Evolutionary conservation across 2,329 filamentous ascomycete species (phyloP).

Genomic region (Fusarium sulawesiense): DNA sequence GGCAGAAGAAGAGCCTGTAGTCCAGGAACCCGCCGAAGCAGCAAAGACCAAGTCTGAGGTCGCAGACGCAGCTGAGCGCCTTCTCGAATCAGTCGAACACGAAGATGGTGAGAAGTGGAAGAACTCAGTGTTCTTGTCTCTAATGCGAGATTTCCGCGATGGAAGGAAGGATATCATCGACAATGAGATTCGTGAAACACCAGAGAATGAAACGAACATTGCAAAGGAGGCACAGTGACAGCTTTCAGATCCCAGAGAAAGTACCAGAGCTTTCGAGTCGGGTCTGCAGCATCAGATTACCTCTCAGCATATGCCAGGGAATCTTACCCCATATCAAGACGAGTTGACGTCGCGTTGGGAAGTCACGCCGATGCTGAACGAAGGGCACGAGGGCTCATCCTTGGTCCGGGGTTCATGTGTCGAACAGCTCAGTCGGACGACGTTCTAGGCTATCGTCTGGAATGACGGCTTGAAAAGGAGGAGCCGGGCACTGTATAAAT

Average conservation of each 20-base stretch:
- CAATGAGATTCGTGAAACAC: slow-evolving; percentile 54
- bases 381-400: background rate
- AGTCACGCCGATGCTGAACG: background rate
- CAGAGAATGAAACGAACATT: slow-evolving; percentile 22
- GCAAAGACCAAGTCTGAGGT: slow-evolving; percentile 52
- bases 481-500: too few relatives aligned
- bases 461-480: background rate
- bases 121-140: slow-evolving; percentile 57
- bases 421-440: slow-evolving; percentile 40
- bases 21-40: slow-evolving; percentile 28
- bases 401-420: slow-evolving; percentile 35
- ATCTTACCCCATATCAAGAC: slow-evolving; percentile 24
- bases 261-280: background rate
- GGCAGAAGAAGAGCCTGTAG: slow-evolving; percentile 27
- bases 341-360: slow-evolving; percentile 35
- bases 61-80: slow-evolving; percentile 56
- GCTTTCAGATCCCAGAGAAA: background rate
- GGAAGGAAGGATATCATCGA: slow-evolving; percentile 58
- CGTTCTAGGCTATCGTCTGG: slow-evolving; percentile 29
- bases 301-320: background rate
- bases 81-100: slow-evolving; percentile 58
- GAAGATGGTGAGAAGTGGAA: slow-evolving; percentile 61
- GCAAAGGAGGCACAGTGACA: slow-evolving; percentile 35
- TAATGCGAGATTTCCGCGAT: slow-evolving; percentile 60
- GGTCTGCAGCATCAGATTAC: background rate